These are phyloP conservation scores for Fraxinus pennsylvanica DNA, from an alignment of 257 asterid species.

Conservation along the genomic window DNA sequence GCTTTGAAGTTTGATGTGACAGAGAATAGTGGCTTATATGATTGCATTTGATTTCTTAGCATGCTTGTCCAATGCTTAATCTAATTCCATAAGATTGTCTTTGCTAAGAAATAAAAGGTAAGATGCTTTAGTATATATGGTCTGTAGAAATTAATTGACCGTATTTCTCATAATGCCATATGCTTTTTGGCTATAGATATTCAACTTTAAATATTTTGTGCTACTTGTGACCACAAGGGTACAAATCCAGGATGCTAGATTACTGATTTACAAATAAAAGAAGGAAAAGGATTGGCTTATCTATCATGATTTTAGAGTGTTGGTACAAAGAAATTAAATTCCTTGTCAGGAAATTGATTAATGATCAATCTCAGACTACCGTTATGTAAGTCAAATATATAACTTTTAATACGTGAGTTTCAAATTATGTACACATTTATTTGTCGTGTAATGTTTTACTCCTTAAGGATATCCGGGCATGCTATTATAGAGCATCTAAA, in stretches of 20 bases:
- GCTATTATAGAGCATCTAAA: not conserved
- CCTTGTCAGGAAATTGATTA: not conserved
- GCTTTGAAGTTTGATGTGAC: not conserved
- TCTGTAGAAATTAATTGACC: not conserved
- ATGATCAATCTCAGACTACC: not conserved
- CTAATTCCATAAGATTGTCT: not conserved
- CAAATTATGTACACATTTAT: not conserved
- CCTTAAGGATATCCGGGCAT: not conserved
- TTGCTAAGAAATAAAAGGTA: not conserved
- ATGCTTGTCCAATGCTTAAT: not conserved
- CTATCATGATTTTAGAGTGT: not conserved
- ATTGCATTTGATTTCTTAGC: not conserved
- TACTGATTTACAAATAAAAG: not conserved
- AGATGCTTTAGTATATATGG: not conserved
- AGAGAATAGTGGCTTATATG: not conserved
- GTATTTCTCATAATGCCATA: not conserved
- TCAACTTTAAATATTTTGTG: not conserved
- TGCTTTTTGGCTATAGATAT: not conserved
- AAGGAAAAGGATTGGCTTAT: not conserved
- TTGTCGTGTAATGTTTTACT: not conserved
- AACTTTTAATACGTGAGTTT: constrained; percentile 7
- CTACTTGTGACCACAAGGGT: not conserved
- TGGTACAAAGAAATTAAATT: constrained; percentile 11
- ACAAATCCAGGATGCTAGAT: constrained; percentile 11
- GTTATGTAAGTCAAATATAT: constrained; percentile 2